Conservation (phyloP, 306 rosid species). For the Nissolia schottii region DNA sequence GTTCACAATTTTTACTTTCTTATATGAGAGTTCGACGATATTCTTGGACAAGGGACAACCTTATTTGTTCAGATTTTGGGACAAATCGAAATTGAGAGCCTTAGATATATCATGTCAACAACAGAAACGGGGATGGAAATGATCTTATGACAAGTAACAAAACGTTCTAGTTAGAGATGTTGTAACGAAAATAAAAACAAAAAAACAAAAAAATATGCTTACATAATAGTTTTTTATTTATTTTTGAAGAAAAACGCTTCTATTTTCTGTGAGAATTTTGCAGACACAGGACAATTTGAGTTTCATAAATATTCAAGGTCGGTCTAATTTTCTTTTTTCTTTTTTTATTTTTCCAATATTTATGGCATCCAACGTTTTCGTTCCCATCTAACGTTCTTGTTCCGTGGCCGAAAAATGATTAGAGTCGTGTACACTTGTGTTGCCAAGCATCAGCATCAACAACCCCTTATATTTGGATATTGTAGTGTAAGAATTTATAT, state of each 20-base stretch:
- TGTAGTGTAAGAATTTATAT: too few relatives aligned
- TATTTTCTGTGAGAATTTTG: neutral
- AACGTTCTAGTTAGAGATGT: neutral
- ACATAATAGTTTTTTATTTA: neutral
- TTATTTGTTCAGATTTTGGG: neutral
- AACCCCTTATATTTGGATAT: neutral
- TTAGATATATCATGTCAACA: neutral
- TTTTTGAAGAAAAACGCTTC: neutral
- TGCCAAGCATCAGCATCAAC: neutral
- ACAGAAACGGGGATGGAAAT: neutral
- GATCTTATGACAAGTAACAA: neutral
- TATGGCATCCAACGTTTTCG: neutral
- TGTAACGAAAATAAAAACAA: too few relatives aligned
- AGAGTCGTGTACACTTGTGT: neutral
- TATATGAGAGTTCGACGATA: too few relatives aligned
- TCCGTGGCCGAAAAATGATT: neutral
- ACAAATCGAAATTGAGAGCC: neutral
- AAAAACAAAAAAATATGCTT: too few relatives aligned
- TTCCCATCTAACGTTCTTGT: neutral
- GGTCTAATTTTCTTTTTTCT: neutral
- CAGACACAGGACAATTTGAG: neutral
- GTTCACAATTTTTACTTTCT: too few relatives aligned
- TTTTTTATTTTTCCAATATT: neutral
- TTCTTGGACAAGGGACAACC: too few relatives aligned
- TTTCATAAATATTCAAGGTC: neutral